A percentile compares a stretch with the other conserved stretches of the same genome.
These are phyloP conservation scores for Daldinia childiae DNA, from an alignment of 495 filamentous ascomycete species.

Conservation along the genomic window DNA sequence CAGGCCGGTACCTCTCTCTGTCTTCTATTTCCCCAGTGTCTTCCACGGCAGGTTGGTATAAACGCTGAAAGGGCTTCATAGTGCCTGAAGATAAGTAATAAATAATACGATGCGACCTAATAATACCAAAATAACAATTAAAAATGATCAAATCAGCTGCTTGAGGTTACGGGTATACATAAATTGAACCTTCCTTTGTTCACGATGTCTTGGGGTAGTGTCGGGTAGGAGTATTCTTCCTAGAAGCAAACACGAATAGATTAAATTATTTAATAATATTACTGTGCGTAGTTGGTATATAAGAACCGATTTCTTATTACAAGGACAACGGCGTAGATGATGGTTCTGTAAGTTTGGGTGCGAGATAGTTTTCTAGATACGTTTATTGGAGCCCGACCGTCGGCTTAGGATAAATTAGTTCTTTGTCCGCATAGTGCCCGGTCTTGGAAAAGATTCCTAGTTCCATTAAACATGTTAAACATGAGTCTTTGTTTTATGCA, in stretches of 20 bases:
- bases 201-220: neutral
- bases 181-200: neutral
- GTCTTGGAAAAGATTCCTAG: no score
- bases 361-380: no score
- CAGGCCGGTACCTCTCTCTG: constrained; percentile 38
- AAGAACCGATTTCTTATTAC: neutral
- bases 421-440: neutral
- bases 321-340: neutral
- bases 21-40: constrained; percentile 10
- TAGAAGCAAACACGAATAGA: neutral
- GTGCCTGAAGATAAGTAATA: neutral
- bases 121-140: no score
- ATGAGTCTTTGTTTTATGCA: neutral
- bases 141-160: neutral
- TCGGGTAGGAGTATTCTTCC: neutral
- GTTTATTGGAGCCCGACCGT: no score
- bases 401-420: neutral
- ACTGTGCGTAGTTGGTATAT: neutral
- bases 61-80: neutral
- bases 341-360: no score
- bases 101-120: no score
- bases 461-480: neutral
- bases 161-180: neutral
- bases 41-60: constrained; percentile 4
- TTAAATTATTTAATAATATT: neutral